Base-by-base conservation (phyloP, 116 monocot genomes). In the Dioscorea cayenensis region DNA sequence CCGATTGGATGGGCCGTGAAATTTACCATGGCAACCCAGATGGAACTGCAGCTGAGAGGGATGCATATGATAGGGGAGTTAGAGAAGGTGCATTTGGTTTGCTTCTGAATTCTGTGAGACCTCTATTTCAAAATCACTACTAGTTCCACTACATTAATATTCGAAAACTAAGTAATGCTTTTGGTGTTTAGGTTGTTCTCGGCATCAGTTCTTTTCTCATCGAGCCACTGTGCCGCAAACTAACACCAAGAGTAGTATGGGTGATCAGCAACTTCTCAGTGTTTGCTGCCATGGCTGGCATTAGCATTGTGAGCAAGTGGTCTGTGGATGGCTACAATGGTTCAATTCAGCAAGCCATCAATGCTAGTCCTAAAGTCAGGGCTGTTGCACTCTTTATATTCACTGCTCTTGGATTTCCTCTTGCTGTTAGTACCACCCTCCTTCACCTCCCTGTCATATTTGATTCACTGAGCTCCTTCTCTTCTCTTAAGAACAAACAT, bases 1-100 rank as follows among this genome's bases (percentile, higher is more conserved):
- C 86, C 14, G 82, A 86, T 62, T 86, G 86, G 86, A 86, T 86
- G 86, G 86, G 86, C 22, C 86, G 82, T 65, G 86, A 86, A 70
- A 73, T 86, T 64, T 86, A 77, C 71, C 86, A 86, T 60, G 86
- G 86, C n/a, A 61, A 65, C 58, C 81, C 81, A 35, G 64, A 35
- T 49, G 81, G 81, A 43, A 70, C 51, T 36, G 63, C 51, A 19
- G 18, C 72, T 20, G 64, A 82, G 66, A 66, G 36, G 16, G 59
- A 18, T 9, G 37, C 36, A 32, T 82, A 65, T 25, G 28, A 77
- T 22, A 70, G 23, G 21, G 81, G 81, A 35, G 77, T 82, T 49
- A 68, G 70, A 50, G 27, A 72, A 35, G 81, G 81, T 2, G 81
- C 81, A 38, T 82, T 76, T 51, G 77, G 81, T n/a, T 61, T 82